These are phyloP conservation scores for Candida loeiensis DNA, from an alignment of 805 yeast species.

Conservation along the genomic window DNA sequence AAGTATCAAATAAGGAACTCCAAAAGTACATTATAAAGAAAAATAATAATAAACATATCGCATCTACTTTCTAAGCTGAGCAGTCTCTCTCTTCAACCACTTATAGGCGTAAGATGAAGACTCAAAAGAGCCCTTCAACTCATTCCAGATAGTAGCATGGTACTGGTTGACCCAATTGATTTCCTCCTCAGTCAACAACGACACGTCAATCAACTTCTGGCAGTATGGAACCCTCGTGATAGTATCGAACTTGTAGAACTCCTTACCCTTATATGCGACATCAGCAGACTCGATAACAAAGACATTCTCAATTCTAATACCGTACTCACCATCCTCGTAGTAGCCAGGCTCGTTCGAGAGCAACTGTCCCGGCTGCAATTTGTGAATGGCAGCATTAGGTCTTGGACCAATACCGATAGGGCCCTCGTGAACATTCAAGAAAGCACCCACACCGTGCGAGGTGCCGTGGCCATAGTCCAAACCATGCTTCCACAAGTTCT, in stretches of 20 bases:
- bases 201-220: conserved; percentile 61
- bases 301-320: conserved; percentile 54
- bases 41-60: neutral
- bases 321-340: conserved; percentile 57
- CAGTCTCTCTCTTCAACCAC: conserved; percentile 53
- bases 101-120: conserved; percentile 36
- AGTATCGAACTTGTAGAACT: conserved; percentile 72
- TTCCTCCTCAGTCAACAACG: conserved; percentile 58
- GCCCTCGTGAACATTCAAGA: conserved; percentile 59
- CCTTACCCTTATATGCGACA: conserved; percentile 47
- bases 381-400: conserved; percentile 43
- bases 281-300: conserved; percentile 45
- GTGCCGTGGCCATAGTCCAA: conserved; percentile 63
- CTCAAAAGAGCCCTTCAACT: conserved; percentile 38
- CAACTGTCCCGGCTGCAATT: conserved; percentile 51
- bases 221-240: conserved; percentile 85
- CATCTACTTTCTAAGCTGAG: conserved; percentile 16
- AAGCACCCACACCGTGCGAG: conserved; percentile 63
- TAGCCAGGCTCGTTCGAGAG: conserved; percentile 63
- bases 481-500: conserved; percentile 52
- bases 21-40: neutral
- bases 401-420: conserved; percentile 61
- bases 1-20: too few relatives aligned
- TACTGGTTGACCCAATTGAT: conserved; percentile 64
- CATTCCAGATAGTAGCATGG: conserved; percentile 55